These are phyloP conservation scores for Trichoderma erinaceum DNA, from an alignment of 495 filamentous ascomycete species.

Conservation along the genomic window DNA sequence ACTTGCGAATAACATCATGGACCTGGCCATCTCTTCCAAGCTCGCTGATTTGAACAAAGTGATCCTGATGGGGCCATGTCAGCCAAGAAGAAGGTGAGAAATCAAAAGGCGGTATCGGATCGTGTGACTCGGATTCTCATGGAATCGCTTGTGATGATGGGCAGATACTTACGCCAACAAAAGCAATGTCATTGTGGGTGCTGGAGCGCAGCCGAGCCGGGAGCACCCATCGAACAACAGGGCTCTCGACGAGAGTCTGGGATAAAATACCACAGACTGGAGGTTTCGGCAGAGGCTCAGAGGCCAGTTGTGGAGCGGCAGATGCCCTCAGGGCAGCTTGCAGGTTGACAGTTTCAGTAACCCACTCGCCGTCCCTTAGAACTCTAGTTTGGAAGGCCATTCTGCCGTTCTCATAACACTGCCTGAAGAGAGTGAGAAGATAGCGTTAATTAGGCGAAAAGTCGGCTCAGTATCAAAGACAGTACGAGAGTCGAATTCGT, in stretches of 20 bases:
- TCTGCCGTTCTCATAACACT: background rate
- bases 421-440: background rate
- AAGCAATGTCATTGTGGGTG: conserved; percentile 78
- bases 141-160: background rate
- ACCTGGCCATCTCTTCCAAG: conserved; percentile 56
- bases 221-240: conserved; percentile 69
- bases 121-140: background rate
- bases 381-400: conserved; percentile 48
- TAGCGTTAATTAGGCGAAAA: background rate
- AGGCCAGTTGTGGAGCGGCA: conserved; percentile 22
- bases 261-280: conserved; percentile 66
- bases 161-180: conserved; percentile 62
- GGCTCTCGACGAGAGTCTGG: conserved; percentile 68
- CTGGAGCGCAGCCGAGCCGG: conserved; percentile 68
- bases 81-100: conserved; percentile 19
- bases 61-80: conserved; percentile 41
- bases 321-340: conserved; percentile 33
- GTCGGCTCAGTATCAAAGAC: background rate
- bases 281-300: conserved; percentile 25
- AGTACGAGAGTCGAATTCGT: background rate
- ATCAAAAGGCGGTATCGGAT: background rate
- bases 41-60: conserved; percentile 66
- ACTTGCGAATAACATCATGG: conserved; percentile 62
- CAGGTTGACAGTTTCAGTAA: conserved; percentile 43
- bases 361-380: conserved; percentile 54